These are phyloP conservation scores for Ophiostoma perfectum DNA, from an alignment of 2,329 filamentous ascomycete genomes.

Conservation along the genomic window DNA sequence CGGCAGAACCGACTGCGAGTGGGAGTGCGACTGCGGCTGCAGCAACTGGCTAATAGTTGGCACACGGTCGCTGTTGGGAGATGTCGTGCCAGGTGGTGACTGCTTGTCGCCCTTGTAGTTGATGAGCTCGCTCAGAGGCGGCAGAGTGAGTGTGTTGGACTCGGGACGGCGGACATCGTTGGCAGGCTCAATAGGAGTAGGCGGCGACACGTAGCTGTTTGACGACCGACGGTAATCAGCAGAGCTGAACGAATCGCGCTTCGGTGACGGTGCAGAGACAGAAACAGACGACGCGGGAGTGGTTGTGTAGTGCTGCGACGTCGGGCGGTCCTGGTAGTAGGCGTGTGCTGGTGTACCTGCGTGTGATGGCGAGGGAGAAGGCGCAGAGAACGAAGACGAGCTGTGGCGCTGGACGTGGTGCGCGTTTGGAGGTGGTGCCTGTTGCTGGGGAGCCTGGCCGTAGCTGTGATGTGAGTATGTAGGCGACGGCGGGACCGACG, in stretches of 20 bases:
- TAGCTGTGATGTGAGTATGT: conserved; percentile 20
- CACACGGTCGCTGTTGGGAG: conserved; percentile 23
- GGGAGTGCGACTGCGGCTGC: conserved; percentile 12
- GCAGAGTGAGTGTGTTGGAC: conserved; percentile 24
- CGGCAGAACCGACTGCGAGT: conserved; percentile 15
- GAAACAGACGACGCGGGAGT: conserved; percentile 23
- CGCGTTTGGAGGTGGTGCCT: conserved; percentile 16
- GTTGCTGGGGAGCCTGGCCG: conserved; percentile 28
- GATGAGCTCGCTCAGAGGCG: conserved; percentile 27
- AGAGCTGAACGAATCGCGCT: conserved; percentile 23
- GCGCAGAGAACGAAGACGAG: conserved; percentile 18
- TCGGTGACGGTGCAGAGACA: conserved; percentile 19
- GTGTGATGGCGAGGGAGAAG: conserved; percentile 19
- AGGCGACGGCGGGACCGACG: conserved; percentile 34
- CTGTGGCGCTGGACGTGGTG: conserved; percentile 21
- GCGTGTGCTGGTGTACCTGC: conserved; percentile 14
- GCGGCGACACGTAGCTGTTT: conserved; percentile 20
- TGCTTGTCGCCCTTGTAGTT: conserved; percentile 22
- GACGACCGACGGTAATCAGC: conserved; percentile 22
- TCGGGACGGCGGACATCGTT: conserved; percentile 20
- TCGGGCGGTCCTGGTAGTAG: conserved; percentile 31
- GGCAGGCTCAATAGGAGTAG: conserved; percentile 18
- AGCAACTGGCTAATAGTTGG: conserved; percentile 26
- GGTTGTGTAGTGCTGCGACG: conserved; percentile 30
- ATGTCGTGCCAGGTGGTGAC: not conserved